phyloP scores from a whole-genome alignment of 2,329 filamentous ascomycete genomes.

The Trichophyton schoenleinii region DNA sequence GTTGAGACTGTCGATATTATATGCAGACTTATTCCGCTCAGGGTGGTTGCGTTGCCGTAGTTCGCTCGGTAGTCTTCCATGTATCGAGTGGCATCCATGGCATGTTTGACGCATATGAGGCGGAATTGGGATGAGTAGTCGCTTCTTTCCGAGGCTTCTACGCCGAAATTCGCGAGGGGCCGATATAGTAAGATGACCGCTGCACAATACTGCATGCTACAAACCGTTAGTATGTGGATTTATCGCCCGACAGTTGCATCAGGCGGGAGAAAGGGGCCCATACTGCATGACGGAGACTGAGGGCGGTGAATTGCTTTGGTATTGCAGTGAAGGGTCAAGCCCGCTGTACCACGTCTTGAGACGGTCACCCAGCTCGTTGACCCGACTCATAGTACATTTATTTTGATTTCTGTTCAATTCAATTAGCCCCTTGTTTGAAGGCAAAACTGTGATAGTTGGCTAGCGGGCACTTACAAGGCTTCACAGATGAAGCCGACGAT shows the following conservation, averaged over 20 bases:
- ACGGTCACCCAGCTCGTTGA: conserved; percentile 9
- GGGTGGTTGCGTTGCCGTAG: conserved; percentile 9
- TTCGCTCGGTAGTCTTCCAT: conserved; percentile 10
- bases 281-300: conserved; percentile 8
- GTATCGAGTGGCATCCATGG: conserved; percentile 8
- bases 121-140: conserved; percentile 5
- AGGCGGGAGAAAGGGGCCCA: neutral
- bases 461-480: conserved; percentile 5
- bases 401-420: conserved; percentile 5
- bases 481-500: conserved; percentile 13
- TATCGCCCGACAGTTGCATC: neutral
- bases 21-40: conserved; percentile 12
- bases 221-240: neutral
- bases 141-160: neutral
- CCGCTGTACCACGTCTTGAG: conserved; percentile 10
- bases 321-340: conserved; percentile 9
- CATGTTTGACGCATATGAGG: conserved; percentile 10
- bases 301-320: conserved; percentile 2
- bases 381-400: conserved; percentile 1
- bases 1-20: conserved; percentile 12
- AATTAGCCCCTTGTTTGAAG: neutral
- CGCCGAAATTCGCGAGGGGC: conserved; percentile 8
- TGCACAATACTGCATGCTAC: conserved; percentile 9
- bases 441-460: neutral
- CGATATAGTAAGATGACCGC: conserved; percentile 9